Base-by-base conservation (phyloP, 108 stramenopile species). In the Parietichytrium sp. region DNA sequence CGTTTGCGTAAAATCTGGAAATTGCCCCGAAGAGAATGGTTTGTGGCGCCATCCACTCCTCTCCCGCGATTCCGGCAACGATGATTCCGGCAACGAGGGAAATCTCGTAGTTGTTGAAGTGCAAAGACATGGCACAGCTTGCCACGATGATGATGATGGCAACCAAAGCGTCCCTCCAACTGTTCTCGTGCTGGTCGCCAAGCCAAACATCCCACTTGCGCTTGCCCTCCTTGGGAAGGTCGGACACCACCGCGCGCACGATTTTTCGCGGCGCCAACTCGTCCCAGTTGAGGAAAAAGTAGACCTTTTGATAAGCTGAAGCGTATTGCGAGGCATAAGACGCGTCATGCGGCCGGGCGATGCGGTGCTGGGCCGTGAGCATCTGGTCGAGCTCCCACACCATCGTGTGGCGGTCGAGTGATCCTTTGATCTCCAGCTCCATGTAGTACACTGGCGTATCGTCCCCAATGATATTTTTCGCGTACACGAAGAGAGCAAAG, bases 251-350 rank as follows among this genome's bases (percentile, higher is more conserved):
- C 1, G 61, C 61, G 13, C 61, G 61, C 42, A 72, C 61, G 33
- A 72, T 20, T n/a, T 42, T 33, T 16, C 61, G 61, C 10, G 61
- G 38, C 0, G 61, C 2, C 18, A 6, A 45, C 20, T 72, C 61
- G 20, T 72, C 61, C 61, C 61, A 72, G 42, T 72, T 72, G 23
- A 72, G 36, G 61, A 45, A 72, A 72, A 72, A 72, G 2, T 72
- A 72, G 16, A 72, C 61, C 61, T 72, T 72, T 72, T 72, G 61
- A 27, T 72, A 72, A 12, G 61, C 61, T 13, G 38, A 45, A 25
- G 38, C 36, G 42, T 45, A 72, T 20, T 72, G 38, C 33, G 61
- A 72, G 42, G 61, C 61, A n/a, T 42, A 42, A 7, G 61, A 3
- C 15, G 38, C 61, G 23, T 72, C 61, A 42, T 72, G 61, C 10